phyloP scores from a whole-genome alignment of 73 alveolate species.

The Stentor roeselii region DNA sequence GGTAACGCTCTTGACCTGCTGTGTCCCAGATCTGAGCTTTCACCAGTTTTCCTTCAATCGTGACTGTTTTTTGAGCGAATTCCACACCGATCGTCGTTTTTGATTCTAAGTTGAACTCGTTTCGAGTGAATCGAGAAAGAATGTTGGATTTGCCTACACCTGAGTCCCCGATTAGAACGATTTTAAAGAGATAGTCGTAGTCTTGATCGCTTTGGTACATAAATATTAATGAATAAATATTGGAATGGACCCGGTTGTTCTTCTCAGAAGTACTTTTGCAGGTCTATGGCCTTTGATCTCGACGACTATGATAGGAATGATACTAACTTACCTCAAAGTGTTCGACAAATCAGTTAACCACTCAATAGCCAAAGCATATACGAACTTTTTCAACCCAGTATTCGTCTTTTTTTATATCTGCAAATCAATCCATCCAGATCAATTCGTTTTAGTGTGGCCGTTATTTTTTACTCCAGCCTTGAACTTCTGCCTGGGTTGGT shows the following conservation, averaged over 20 bases:
- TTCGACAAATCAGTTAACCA: background rate
- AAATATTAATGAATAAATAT: background rate
- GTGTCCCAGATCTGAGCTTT: constrained; percentile 78
- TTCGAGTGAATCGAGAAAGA: constrained; percentile 53
- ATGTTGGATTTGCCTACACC: constrained; percentile 78
- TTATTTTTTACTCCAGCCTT: background rate
- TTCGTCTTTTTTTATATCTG: background rate
- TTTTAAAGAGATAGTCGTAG: constrained; percentile 43
- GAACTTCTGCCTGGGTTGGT: background rate
- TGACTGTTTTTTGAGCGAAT: constrained; percentile 54
- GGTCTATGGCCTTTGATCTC: background rate
- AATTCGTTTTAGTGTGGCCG: background rate
- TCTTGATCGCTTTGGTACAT: too few relatives aligned
- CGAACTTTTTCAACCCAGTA: background rate
- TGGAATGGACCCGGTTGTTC: background rate
- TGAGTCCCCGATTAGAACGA: constrained; percentile 57
- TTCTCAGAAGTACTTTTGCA: background rate
- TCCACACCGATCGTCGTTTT: constrained; percentile 79
- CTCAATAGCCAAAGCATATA: background rate
- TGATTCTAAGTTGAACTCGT: constrained; percentile 58
- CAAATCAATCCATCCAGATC: background rate
- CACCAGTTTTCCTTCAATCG: constrained; percentile 30
- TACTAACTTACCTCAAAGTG: background rate
- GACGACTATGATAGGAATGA: background rate
- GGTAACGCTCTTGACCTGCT: constrained; percentile 69